Evolutionary conservation across 2,329 filamentous ascomycete species (phyloP), one percentile per base, ranked within the genome.

Genomic region (Gaeumannomyces sp.): DNA sequence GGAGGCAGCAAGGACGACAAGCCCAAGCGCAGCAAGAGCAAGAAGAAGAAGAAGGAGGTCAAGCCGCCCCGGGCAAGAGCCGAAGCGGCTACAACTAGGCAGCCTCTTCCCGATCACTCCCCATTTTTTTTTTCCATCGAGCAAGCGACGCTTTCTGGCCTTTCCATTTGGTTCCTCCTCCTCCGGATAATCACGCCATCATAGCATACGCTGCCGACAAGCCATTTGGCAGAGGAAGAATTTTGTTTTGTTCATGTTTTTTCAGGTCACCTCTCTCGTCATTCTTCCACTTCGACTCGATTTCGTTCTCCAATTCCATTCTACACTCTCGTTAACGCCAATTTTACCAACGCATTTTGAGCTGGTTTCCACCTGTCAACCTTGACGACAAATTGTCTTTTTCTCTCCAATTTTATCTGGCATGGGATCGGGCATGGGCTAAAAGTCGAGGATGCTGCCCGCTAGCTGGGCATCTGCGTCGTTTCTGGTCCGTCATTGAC

Each of bases 21-120:
- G 22, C 62, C 57, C 53, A 28, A 57, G 64, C 53, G 31, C 22
- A 53, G 33, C 50, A 38, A 64, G 33, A 38, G 33, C 50, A 53
- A 63, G 61, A 45, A 57, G 28, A 58, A 59, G 27, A 38, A 61
- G 62, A 63, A 63, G 62, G 62, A 63, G n/a, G 28, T 56, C 62
- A 63, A 63, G 62, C 62, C 62, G 56, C 62, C 62, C 53, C 56
- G 4, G 62, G 62, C n/a, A 63, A 63, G 56, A 63, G 62, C 62
- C 62, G 62, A 45, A 63, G 62, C 56, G 62, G 62, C 7, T 63
- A 63, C 62, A 63, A 63, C 31, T 63, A 35, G 38, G 35, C 8
- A 16, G 45, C 45, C 2, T 53, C 22, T 8, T 6, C 2, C 22
- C 22, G 19, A 53, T 6, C 19, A 2, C 45, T n/a, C 22, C 16